Percentiles rank a stretch among this genome's conserved stretches.
Conservation (phyloP, 1,139 yeast genomes). For the Kodamaea ohmeri region DNA sequence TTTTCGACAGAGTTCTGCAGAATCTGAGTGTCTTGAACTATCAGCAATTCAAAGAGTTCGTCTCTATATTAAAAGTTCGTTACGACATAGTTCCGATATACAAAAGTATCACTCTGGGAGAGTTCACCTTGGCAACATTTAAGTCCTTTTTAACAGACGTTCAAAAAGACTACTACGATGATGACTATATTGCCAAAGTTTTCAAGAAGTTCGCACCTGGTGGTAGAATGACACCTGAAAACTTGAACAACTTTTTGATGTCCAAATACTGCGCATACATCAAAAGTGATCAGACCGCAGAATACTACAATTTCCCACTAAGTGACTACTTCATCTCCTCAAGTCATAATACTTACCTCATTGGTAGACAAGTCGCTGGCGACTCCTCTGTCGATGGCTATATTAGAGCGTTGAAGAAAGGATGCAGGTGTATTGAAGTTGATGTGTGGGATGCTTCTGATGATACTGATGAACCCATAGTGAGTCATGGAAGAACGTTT, state of each 20-base stretch:
- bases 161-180: constrained; percentile 49
- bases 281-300: constrained; percentile 22
- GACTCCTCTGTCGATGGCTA: constrained; percentile 88
- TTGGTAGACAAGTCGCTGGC: constrained; percentile 92
- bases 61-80: constrained; percentile 43
- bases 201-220: constrained; percentile 46
- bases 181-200: constrained; percentile 28
- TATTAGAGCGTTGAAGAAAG: constrained; percentile 82
- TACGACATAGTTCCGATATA: constrained; percentile 33
- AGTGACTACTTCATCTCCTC: constrained; percentile 88
- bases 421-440: constrained; percentile 89
- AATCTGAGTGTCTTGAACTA: constrained; percentile 46
- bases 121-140: constrained; percentile 35
- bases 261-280: constrained; percentile 46
- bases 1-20: constrained; percentile 47
- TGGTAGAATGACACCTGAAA: constrained; percentile 42
- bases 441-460: constrained; percentile 87
- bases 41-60: constrained; percentile 70
- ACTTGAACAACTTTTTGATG: constrained; percentile 49
- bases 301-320: constrained; percentile 66
- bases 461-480: constrained; percentile 60
- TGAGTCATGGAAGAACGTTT: constrained; percentile 84
- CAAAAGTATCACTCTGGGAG: constrained; percentile 37
- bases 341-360: constrained; percentile 88
- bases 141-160: constrained; percentile 41